Base-by-base conservation (phyloP, 106 monocot genomes). In the Agapanthus africanus region DNA sequence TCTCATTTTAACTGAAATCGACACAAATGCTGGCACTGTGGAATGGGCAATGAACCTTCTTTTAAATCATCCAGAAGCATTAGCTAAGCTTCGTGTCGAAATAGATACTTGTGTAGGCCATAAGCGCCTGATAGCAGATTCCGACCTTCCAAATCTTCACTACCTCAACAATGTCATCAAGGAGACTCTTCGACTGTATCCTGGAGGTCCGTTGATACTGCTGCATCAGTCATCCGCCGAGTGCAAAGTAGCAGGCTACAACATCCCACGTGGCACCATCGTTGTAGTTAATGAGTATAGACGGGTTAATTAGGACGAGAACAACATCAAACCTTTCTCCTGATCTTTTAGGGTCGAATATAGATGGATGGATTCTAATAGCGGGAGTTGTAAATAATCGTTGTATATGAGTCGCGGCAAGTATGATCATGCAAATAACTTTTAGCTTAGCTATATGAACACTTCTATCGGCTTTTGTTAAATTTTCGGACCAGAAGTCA, bases 11-110 rank as follows among this genome's bases (percentile, higher is more conserved):
- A 73, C 66, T 14, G 79, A 77, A 37, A 70, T 49, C 0, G 76
- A 80, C 57, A 74, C 82, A 2, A 22, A 70, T 7, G 70, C 39
- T 2, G 57, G 61, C 19, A 73, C 74, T 16, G 42, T 66, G 15
- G 82, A 82, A 40, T 82, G 77, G 82, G 77, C 52, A 2, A 23
- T 73, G 46, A 38, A 77, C 6, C 77, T 64, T 18, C 56, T 77
- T 11, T 51, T 82, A 39, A 73, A 74, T 67, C 38, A 77, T 62
- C 82, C 77, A 1, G 57, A 69, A 39, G 21, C 41, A 9, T 33
- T 63, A 11, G 57, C 41, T 14, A 70, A 36, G 18, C 69, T 56
- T 0, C 69, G 56, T 41, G 51, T 11, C 1, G 82, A 82, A 57
- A 63, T 77, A 34, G 73, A 74, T 64, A 13, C 56, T 4, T 13